A percentile compares a stretch with the other conserved stretches of the same genome.
Conservation (phyloP, 768 basidiomycete species). For the Candolleomyces eurysporus region DNA sequence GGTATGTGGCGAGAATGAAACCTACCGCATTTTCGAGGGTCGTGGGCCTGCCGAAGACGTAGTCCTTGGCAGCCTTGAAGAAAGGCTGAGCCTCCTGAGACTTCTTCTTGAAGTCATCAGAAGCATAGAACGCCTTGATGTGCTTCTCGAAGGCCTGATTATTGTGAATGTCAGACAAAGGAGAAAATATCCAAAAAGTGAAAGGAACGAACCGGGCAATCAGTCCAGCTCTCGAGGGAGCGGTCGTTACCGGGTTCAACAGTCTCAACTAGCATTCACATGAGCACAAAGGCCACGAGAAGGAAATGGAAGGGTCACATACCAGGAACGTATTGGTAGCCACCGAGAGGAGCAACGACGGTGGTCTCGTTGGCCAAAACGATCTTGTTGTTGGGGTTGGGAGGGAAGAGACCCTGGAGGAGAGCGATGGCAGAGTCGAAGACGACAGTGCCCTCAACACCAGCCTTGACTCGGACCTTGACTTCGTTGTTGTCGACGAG, state of each 20-base stretch:
- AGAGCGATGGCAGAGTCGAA: conserved; percentile 85
- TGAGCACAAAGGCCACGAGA: conserved; percentile 5
- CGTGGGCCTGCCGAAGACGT: conserved; percentile 64
- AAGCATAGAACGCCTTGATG: conserved; percentile 56
- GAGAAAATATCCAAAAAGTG: neutral
- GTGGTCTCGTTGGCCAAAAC: conserved; percentile 75
- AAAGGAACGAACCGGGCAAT: conserved; percentile 32
- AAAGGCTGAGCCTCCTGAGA: conserved; percentile 59
- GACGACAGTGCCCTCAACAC: conserved; percentile 82
- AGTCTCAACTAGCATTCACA: conserved; percentile 59
- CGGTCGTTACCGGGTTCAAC: conserved; percentile 82
- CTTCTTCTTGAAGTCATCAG: conserved; percentile 63
- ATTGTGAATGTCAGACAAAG: neutral
- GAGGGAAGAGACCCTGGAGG: conserved; percentile 84
- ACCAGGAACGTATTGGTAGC: conserved; percentile 88
- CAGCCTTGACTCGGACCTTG: conserved; percentile 77
- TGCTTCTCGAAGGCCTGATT: conserved; percentile 38
- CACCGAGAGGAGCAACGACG: conserved; percentile 70
- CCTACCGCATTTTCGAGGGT: conserved; percentile 69
- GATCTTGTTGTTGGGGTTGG: conserved; percentile 69
- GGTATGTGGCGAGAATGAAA: conserved; percentile 9
- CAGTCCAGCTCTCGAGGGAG: conserved; percentile 78
- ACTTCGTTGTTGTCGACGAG: conserved; percentile 73
- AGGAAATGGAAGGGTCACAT: conserved; percentile 12
- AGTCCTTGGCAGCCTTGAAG: conserved; percentile 66